Conservation (phyloP, 352 stramenopile genomes). For the Pythium rhizo-oryzae region DNA sequence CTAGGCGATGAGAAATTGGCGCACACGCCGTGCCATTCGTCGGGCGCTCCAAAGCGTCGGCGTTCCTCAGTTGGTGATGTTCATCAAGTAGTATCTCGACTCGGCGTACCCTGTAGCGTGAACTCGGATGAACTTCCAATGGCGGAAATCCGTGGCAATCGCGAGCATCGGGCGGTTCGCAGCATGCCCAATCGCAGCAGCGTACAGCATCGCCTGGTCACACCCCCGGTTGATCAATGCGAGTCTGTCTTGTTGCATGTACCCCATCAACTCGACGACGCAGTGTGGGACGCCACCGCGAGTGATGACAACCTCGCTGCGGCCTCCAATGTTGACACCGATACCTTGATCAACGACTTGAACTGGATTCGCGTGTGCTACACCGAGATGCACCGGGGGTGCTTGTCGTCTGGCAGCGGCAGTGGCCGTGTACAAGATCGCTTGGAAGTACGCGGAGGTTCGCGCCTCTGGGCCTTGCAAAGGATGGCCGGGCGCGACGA, state of each 20-base stretch:
- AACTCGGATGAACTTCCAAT: not conserved
- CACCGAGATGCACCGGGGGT: not conserved
- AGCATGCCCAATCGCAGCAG: not conserved
- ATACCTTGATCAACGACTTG: not conserved
- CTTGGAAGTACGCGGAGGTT: not conserved
- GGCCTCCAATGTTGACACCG: not conserved
- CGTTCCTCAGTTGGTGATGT: not conserved
- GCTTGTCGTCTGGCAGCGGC: no score
- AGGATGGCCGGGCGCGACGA: not conserved
- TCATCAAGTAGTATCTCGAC: not conserved
- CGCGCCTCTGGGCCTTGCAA: not conserved
- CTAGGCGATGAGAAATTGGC: not conserved
- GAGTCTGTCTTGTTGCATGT: not conserved
- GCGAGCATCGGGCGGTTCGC: not conserved
- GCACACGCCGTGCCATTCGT: not conserved
- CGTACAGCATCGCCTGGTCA: not conserved
- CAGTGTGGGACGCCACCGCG: not conserved
- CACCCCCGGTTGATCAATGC: not conserved
- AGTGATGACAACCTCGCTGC: not conserved
- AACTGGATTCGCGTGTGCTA: not conserved
- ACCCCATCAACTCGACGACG: not conserved
- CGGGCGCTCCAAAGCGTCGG: not conserved
- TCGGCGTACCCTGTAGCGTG: not conserved
- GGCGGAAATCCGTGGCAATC: not conserved
- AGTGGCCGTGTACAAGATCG: not conserved